phyloP scores from a whole-genome alignment of 331 rosid genomes.

The Phaseolus coccineus region DNA sequence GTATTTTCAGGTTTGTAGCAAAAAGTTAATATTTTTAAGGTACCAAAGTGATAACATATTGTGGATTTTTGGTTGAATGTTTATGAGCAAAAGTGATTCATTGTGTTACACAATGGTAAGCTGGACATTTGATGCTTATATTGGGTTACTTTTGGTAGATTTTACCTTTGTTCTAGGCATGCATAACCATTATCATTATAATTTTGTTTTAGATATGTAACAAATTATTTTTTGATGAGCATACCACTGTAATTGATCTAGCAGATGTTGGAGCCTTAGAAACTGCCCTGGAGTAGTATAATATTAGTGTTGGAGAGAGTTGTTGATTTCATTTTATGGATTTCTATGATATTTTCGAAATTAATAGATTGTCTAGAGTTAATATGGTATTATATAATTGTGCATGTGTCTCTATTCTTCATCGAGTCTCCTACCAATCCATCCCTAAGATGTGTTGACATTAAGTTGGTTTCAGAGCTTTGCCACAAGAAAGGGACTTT shows the following conservation, averaged over 20 bases:
- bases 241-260: conserved; percentile 88
- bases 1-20: neutral
- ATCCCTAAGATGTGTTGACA: conserved; percentile 90
- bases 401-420: conserved; percentile 87
- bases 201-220: conserved; percentile 4
- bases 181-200: neutral
- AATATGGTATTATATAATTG: conserved; percentile 24
- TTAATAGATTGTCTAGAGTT: conserved; percentile 24
- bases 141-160: neutral
- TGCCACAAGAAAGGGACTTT: conserved; percentile 79
- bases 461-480: conserved; percentile 83
- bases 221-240: conserved; percentile 34
- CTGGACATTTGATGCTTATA: neutral
- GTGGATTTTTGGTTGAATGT: neutral
- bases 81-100: neutral
- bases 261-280: conserved; percentile 81
- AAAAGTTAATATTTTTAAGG: neutral
- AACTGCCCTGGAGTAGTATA: conserved; percentile 72
- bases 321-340: conserved; percentile 9
- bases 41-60: neutral
- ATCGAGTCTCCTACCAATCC: conserved; percentile 96
- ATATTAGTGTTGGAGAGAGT: conserved; percentile 58
- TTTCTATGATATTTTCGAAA: conserved; percentile 9
- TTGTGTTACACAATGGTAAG: neutral
- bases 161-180: neutral